phyloP scores from a whole-genome alignment of 257 asterid genomes.

The Fraxinus pennsylvanica region DNA sequence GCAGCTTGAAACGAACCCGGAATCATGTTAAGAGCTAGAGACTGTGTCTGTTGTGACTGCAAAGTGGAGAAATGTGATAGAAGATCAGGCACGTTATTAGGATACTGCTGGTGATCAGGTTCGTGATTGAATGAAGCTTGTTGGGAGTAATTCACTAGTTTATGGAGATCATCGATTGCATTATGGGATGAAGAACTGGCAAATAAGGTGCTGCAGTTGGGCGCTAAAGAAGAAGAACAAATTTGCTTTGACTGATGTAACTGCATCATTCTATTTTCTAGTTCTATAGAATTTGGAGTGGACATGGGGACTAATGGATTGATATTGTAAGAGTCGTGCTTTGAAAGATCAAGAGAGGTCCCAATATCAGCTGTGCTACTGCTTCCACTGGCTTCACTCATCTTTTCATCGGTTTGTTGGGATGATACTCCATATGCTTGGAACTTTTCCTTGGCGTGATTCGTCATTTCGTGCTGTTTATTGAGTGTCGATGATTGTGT shows the following conservation, averaged over 20 bases:
- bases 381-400: slow-evolving; percentile 55
- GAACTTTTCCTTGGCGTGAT: slow-evolving; percentile 25
- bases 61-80: slow-evolving; percentile 37
- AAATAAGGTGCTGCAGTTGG: slow-evolving; percentile 31
- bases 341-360: slow-evolving; percentile 52
- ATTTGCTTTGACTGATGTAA: slow-evolving; percentile 33
- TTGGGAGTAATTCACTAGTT: slow-evolving; percentile 52
- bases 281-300: slow-evolving; percentile 26
- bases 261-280: slow-evolving; percentile 22
- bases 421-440: slow-evolving; percentile 26
- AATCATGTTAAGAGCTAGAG: slow-evolving; percentile 18
- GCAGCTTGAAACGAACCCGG: slow-evolving; percentile 44
- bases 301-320: slow-evolving; percentile 37
- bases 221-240: slow-evolving; percentile 17
- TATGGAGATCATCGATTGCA: slow-evolving; percentile 68
- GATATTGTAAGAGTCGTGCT: slow-evolving; percentile 32
- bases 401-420: slow-evolving; percentile 35
- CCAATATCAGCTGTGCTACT: slow-evolving; percentile 46
- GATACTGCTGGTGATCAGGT: slow-evolving; percentile 27
- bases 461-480: slow-evolving; percentile 15
- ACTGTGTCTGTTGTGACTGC: slow-evolving; percentile 35
- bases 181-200: slow-evolving; percentile 28
- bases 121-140: slow-evolving; percentile 28
- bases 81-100: slow-evolving; percentile 34
- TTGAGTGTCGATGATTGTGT: slow-evolving; percentile 15